Base-by-base conservation (phyloP, 768 basidiomycete species). In the Mycena epipterygia region DNA sequence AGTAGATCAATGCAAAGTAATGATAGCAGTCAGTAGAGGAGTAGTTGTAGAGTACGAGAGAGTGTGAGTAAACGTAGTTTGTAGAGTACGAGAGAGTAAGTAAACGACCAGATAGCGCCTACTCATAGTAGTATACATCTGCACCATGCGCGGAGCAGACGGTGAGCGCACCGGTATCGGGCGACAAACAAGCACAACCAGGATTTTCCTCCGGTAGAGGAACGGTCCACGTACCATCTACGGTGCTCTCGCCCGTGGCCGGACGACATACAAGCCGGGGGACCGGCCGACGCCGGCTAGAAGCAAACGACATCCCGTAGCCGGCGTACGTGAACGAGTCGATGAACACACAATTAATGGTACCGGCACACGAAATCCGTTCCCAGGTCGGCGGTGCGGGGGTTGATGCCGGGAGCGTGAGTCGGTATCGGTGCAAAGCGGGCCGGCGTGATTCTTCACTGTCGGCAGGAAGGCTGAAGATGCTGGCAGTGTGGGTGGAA, bases 61-160 rank as follows among this genome's bases (percentile, higher is more conserved):
- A 39, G n/a, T n/a, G 42, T n/a, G 21, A 44, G 12, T 11, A 16
- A 44, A 44, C 42, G n/a, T n/a, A n/a, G n/a, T n/a, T n/a, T n/a
- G 49, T 51, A 51, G 49, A 46, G 14, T 46, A 46, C 44, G 44
- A 46, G 23, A n/a, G 44, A 46, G 49, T 30, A 30, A 51, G 25
- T 19, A 29, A 51, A 51, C 27, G 27, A 29, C 49, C 49, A 58
- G 27, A 25, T 8, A 42, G 29, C 30, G 13, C 53, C 64, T 65
- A 67, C 56, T 59, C 46, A n/a, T 59, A 67, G 37, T 67, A 66
- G 17, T 49, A 57, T 23, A 66, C 56, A 39, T 66, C 33, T 23
- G 23, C 64, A 48, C 64, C 64, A 37, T 14, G n/a, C 27, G 33
- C 64, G 56, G 64, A 58, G 55, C 64, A 66, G 35, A 66, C 30